These are phyloP conservation scores for Pythium vanterpoolii DNA, from an alignment of 352 stramenopile species.

Conservation along the genomic window DNA sequence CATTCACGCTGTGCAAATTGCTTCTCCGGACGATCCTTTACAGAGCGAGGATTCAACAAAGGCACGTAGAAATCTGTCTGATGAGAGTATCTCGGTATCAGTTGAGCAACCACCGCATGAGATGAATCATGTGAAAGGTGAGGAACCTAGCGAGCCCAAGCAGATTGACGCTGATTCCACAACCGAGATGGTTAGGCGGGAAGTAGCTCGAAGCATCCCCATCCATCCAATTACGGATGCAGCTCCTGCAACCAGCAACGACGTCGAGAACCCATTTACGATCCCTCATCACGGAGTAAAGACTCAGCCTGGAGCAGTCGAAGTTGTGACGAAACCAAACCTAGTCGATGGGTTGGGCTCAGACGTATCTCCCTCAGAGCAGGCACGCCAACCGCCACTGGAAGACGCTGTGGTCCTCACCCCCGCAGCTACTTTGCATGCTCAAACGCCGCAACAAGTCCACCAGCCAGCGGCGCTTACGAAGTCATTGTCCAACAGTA, in stretches of 20 bases:
- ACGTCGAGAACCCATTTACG: background rate
- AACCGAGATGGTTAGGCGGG: too few species aligned
- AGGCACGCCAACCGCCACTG: too few species aligned
- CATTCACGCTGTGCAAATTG: background rate
- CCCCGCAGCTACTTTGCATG: background rate
- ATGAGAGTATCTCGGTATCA: too few species aligned
- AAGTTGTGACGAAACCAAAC: background rate
- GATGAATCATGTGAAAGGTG: too few species aligned
- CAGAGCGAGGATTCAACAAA: too few species aligned
- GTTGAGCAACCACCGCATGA: too few species aligned
- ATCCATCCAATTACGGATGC: too few species aligned
- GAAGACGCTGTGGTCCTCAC: background rate
- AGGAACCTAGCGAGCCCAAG: too few species aligned
- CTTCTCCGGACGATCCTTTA: background rate
- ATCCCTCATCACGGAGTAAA: background rate
- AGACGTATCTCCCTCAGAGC: background rate
- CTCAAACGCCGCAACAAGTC: background rate
- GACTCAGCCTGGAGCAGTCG: background rate
- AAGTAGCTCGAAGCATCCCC: too few species aligned
- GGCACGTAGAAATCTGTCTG: too few species aligned
- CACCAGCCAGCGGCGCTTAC: background rate
- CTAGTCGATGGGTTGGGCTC: background rate
- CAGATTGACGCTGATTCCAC: too few species aligned
- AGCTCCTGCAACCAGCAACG: background rate
- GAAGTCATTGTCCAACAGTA: slow-evolving; percentile 4